Percentiles rank a stretch among this genome's conserved stretches.
Evolutionary conservation across 768 basidiomycete genomes (phyloP).

Genomic region (Hygrophorus pudorinus): DNA sequence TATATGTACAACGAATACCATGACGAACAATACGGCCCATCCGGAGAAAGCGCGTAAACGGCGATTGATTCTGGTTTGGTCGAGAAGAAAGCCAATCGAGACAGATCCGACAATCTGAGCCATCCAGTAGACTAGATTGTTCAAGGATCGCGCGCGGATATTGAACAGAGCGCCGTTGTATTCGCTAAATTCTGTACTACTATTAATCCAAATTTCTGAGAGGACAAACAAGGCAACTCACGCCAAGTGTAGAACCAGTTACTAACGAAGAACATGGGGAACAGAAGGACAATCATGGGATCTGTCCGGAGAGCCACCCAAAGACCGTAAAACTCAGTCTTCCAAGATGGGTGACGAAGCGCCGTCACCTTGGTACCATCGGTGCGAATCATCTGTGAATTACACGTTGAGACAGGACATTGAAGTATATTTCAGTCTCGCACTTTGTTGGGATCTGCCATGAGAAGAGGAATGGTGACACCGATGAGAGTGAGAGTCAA

Average conservation of each 20-base stretch:
- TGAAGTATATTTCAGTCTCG: too few relatives aligned
- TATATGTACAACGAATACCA: conserved; percentile 60
- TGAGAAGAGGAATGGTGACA: conserved; percentile 51
- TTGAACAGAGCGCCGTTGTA: conserved; percentile 76
- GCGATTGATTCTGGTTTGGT: conserved; percentile 42
- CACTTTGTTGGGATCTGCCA: conserved; percentile 65
- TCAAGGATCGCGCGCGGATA: conserved; percentile 67
- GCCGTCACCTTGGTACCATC: conserved; percentile 62
- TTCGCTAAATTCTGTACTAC: conserved; percentile 57
- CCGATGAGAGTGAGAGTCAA: conserved; percentile 64
- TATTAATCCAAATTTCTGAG: neutral
- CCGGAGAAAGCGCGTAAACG: conserved; percentile 64
- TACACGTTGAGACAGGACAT: too few relatives aligned
- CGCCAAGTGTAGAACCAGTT: conserved; percentile 88
- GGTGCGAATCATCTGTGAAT: conserved; percentile 63
- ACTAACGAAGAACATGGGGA: conserved; percentile 80
- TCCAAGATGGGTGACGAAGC: conserved; percentile 68
- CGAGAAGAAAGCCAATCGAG: conserved; percentile 60
- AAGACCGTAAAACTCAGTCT: conserved; percentile 59
- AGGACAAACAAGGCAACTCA: conserved; percentile 22
- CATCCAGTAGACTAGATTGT: conserved; percentile 73
- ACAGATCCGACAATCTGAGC: conserved; percentile 71
- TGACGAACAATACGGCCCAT: conserved; percentile 49
- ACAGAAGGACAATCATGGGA: conserved; percentile 61
- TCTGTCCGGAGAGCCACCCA: conserved; percentile 61